A percentile compares a stretch with the other conserved stretches of the same genome.
Conservation (phyloP, 441 rosid species). For the Populus hybrid region DNA sequence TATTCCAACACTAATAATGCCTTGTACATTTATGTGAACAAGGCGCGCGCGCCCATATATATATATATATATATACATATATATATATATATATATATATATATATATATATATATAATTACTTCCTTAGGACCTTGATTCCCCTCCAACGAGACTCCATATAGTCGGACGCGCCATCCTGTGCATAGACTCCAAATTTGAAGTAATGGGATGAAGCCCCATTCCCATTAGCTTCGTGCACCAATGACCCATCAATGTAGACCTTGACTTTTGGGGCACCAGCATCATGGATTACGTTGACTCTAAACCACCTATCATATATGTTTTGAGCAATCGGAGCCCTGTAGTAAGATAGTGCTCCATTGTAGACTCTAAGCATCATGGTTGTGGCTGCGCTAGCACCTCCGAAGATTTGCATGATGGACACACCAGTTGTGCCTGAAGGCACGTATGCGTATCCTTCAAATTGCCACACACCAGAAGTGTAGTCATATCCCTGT, state of each 20-base stretch:
- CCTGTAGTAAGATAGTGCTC: slow-evolving; percentile 19
- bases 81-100: too few species aligned
- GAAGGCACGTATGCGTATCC: slow-evolving; percentile 33
- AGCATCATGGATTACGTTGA: too few species aligned
- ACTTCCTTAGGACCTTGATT: not conserved
- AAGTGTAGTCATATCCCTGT: slow-evolving; percentile 27
- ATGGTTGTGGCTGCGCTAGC: slow-evolving; percentile 23
- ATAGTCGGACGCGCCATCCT: not conserved
- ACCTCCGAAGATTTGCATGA: slow-evolving; percentile 38
- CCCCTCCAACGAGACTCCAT: slow-evolving; percentile 4
- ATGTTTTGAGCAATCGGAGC: not conserved
- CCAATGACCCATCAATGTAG: slow-evolving; percentile 3
- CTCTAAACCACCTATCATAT: too few species aligned
- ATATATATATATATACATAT: too few species aligned
- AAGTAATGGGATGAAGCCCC: not conserved
- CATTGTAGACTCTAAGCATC: slow-evolving; percentile 39
- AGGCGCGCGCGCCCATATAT: too few species aligned
- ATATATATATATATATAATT: too few species aligned
- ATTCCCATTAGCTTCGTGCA: not conserved
- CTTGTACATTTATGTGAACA: too few species aligned
- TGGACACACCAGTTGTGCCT: slow-evolving; percentile 26
- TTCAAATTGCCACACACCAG: slow-evolving; percentile 38
- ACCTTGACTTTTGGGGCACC: too few species aligned
- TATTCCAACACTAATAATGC: too few species aligned
- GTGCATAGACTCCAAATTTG: slow-evolving; percentile 2